Evolutionary conservation across 2,329 filamentous ascomycete species (phyloP), one percentile per base, ranked within the genome.

Genomic region (Hypomyces rosellus): DNA sequence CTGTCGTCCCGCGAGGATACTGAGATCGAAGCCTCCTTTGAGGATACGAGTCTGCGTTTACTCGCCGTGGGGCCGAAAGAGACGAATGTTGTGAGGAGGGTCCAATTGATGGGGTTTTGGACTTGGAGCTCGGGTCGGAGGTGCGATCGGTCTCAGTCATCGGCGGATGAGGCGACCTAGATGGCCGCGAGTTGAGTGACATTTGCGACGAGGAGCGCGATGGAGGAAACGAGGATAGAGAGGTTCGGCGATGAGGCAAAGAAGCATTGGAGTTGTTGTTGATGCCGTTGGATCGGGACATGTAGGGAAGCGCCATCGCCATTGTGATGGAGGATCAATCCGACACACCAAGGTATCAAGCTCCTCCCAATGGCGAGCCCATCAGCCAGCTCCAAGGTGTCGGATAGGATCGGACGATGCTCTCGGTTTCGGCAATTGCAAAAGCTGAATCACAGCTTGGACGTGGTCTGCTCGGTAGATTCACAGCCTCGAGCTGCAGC

Each of bases 1-100:
- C 86, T 5, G 75, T 74, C 11, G 82, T 80, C 50, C 85, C 77
- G n/a, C 82, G 76, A 14, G 87, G 87, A 62, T 90, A 91, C 61
- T 90, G 87, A 16, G 87, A 87, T 50, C 82, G 84, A 63, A 85
- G 69, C 63, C 77, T 82, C 59, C 78, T 76, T 15, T 71, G 68
- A 5, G 76, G 74, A 49, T 75, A 73, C 34, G 74, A 70, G 55
- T 76, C 69, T 53, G 75, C 69, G 64, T 81, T 70, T 64, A 74
- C 60, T 66, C 76, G 68, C 57, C 75, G 69, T 51, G 76, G 67
- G 54, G 68, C 70, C 54, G 79, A 76, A 53, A 87, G 64, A 38
- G 81, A 77, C 59, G 84, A 76, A 69, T 86, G 73, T 62, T 86
- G 74, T 54, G 78, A 78, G 25, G 81, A 83, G 33, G 80, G 79